These are phyloP conservation scores for Nitzschia palea DNA, from an alignment of 108 stramenopile genomes.

Conservation along the genomic window DNA sequence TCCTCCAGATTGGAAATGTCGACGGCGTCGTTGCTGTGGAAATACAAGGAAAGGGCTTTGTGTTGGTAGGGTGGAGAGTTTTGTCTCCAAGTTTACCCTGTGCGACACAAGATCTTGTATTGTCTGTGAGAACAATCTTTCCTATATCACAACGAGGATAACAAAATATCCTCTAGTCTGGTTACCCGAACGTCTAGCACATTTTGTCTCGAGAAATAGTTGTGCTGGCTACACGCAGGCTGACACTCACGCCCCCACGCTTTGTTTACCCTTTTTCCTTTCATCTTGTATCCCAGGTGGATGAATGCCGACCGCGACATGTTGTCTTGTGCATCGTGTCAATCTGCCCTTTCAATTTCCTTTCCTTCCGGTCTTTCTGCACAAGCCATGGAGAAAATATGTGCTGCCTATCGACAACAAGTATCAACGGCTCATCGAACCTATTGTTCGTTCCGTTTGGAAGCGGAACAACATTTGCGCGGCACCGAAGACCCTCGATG, in stretches of 20 bases:
- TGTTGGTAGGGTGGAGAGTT: no score
- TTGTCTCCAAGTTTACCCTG: no score
- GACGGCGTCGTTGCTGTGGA: no score
- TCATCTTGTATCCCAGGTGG: conserved; percentile 41
- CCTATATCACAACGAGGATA: no score
- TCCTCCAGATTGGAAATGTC: no score
- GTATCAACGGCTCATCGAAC: conserved; percentile 19
- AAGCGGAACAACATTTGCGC: neutral
- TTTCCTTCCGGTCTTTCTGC: conserved; percentile 34
- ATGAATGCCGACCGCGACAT: conserved; percentile 53
- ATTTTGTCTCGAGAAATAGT: conserved; percentile 33
- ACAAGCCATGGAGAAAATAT: conserved; percentile 25
- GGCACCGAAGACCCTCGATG: neutral
- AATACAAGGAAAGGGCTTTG: no score
- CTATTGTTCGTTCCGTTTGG: conserved; percentile 28
- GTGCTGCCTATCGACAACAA: conserved; percentile 22
- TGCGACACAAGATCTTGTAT: no score
- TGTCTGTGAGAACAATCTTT: no score
- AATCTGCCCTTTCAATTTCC: conserved; percentile 42
- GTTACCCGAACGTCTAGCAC: conserved; percentile 13
- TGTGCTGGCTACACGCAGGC: conserved; percentile 66
- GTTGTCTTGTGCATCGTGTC: conserved; percentile 49
- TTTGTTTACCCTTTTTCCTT: conserved; percentile 1
- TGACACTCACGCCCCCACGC: conserved; percentile 29
- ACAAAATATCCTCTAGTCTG: conserved; percentile 1